Evolutionary conservation across 169 alveolate genomes (phyloP).

Genomic region (Plasmodium falciparum): DNA sequence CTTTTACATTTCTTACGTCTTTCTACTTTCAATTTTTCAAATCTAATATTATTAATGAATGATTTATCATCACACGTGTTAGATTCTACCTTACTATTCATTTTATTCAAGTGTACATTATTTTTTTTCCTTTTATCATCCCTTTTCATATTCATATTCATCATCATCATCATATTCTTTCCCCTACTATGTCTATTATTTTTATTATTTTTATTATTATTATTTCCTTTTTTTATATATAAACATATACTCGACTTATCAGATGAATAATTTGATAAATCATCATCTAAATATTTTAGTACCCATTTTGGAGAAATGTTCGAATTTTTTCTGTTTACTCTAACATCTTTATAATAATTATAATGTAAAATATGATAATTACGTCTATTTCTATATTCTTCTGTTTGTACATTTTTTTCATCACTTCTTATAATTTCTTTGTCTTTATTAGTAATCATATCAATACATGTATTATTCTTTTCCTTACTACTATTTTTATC

Average conservation of each 20-base stretch:
- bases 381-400: not conserved
- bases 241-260: conserved; percentile 43
- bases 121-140: no score
- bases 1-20: not conserved
- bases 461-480: not conserved
- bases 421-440: not conserved
- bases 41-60: not conserved
- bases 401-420: not conserved
- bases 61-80: no score
- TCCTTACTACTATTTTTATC: not conserved
- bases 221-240: conserved; percentile 5
- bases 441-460: no score
- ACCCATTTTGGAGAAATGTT: not conserved
- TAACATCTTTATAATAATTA: conserved; percentile 23
- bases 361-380: conserved; percentile 33
- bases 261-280: conserved; percentile 8
- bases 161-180: not conserved
- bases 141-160: not conserved
- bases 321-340: not conserved
- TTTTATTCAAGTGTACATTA: no score
- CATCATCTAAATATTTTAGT: conserved; percentile 27
- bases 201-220: not conserved
- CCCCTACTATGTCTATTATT: no score
- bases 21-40: not conserved
- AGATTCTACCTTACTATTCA: no score